Evolutionary conservation across 2,329 filamentous ascomycete species (phyloP).

Genomic region (Apiospora hydei): DNA sequence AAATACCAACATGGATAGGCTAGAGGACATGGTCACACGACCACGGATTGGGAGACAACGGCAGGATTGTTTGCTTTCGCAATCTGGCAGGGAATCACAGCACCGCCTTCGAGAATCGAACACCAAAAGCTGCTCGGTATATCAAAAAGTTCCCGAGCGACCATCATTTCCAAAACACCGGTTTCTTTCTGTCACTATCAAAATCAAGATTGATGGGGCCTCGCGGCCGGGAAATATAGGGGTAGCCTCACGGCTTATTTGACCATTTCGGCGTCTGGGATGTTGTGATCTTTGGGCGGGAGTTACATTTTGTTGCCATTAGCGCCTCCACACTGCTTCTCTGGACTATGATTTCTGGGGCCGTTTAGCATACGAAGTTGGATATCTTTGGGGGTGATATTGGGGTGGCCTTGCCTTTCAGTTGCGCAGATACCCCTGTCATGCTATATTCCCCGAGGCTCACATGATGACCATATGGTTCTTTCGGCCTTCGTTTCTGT

Average conservation of each 20-base stretch:
- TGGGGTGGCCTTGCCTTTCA: neutral
- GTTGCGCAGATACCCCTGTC: slow-evolving; percentile 10
- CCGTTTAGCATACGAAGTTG: neutral
- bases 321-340: neutral
- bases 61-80: slow-evolving; percentile 28
- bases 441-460: neutral
- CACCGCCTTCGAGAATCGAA: slow-evolving; percentile 32
- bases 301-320: neutral
- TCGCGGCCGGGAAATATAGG: slow-evolving; percentile 41
- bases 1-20: slow-evolving; percentile 27
- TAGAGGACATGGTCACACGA: slow-evolving; percentile 41
- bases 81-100: slow-evolving; percentile 35
- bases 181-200: slow-evolving; percentile 30
- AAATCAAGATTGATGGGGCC: slow-evolving; percentile 40
- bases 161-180: slow-evolving; percentile 24
- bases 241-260: slow-evolving; percentile 41
- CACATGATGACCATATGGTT: neutral
- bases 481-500: neutral
- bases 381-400: neutral
- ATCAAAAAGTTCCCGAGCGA: slow-evolving; percentile 11
- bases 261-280: slow-evolving; percentile 25
- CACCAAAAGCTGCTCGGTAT: slow-evolving; percentile 4
- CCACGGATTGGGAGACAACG: slow-evolving; percentile 30
- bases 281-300: slow-evolving; percentile 16
- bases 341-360: neutral